phyloP scores from a whole-genome alignment of 768 basidiomycete species.

The Trametes cingulata region DNA sequence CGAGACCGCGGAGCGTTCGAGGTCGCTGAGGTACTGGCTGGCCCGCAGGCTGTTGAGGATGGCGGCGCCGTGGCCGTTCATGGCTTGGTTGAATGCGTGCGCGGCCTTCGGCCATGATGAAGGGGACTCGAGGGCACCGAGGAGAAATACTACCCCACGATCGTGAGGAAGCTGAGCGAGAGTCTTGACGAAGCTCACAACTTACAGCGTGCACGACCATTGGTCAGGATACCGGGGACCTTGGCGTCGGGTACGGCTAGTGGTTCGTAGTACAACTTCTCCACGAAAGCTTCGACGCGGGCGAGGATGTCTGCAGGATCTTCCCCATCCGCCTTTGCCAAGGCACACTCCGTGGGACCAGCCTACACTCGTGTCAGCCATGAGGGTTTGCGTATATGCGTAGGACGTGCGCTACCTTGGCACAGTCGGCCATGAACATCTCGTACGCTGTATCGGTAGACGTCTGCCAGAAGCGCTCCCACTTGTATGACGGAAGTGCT shows the following conservation, averaged over 20 bases:
- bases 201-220: slow-evolving; percentile 29
- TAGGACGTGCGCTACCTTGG: slow-evolving; percentile 20
- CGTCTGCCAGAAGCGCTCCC: slow-evolving; percentile 28
- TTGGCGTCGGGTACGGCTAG: slow-evolving; percentile 28
- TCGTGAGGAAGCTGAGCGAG: not conserved
- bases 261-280: slow-evolving; percentile 29
- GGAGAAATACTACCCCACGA: slow-evolving; percentile 9
- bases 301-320: slow-evolving; percentile 21
- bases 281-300: slow-evolving; percentile 28
- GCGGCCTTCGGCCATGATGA: slow-evolving; percentile 26
- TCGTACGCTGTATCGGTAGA: slow-evolving; percentile 30
- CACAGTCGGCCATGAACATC: slow-evolving; percentile 30
- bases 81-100: slow-evolving; percentile 22
- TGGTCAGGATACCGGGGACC: slow-evolving; percentile 30
- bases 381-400: not conserved
- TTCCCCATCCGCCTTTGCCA: slow-evolving; percentile 23
- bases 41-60: slow-evolving; percentile 21
- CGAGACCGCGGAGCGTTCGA: slow-evolving; percentile 31
- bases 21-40: slow-evolving; percentile 15
- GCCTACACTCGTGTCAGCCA: slow-evolving; percentile 19
- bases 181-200: not conserved
- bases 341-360: slow-evolving; percentile 29
- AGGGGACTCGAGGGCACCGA: slow-evolving; percentile 24
- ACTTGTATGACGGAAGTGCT: slow-evolving; percentile 23
- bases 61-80: slow-evolving; percentile 28